These are phyloP conservation scores for Zymoseptoria brevis DNA, from an alignment of 2,329 filamentous ascomycete species.

Conservation along the genomic window DNA sequence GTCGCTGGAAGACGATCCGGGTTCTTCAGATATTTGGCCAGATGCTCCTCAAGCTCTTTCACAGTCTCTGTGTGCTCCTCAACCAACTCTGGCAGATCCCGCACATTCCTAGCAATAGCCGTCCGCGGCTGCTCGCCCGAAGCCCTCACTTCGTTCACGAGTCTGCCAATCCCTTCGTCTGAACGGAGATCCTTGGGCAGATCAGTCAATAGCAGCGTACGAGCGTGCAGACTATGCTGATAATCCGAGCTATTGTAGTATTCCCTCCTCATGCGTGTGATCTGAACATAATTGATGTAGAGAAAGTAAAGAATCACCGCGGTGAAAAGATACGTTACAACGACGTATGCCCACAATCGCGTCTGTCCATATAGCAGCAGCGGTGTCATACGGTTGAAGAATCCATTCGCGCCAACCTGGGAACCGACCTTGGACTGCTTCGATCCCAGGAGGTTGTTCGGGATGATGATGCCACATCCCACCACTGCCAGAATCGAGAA, in stretches of 20 bases:
- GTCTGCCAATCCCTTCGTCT: constrained; percentile 78
- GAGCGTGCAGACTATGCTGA: constrained; percentile 74
- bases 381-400: constrained; percentile 52
- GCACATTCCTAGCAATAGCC: constrained; percentile 84
- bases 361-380: constrained; percentile 38
- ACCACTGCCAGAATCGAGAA: constrained; percentile 66
- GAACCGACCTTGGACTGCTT: constrained; percentile 18
- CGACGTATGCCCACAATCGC: constrained; percentile 52
- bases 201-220: constrained; percentile 64
- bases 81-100: constrained; percentile 77
- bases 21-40: constrained; percentile 86
- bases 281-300: constrained; percentile 80
- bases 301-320: constrained; percentile 70
- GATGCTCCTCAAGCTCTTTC: constrained; percentile 68
- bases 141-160: constrained; percentile 73
- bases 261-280: constrained; percentile 60
- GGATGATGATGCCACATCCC: constrained; percentile 70
- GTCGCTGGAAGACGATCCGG: constrained; percentile 69
- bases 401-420: constrained; percentile 24
- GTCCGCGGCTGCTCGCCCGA: constrained; percentile 71
- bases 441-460: constrained; percentile 52
- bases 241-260: constrained; percentile 87
- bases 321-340: constrained; percentile 58
- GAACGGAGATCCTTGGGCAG: constrained; percentile 67
- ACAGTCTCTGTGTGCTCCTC: constrained; percentile 75